phyloP scores from a whole-genome alignment of 116 monocot genomes.

The Posidonia oceanica region DNA sequence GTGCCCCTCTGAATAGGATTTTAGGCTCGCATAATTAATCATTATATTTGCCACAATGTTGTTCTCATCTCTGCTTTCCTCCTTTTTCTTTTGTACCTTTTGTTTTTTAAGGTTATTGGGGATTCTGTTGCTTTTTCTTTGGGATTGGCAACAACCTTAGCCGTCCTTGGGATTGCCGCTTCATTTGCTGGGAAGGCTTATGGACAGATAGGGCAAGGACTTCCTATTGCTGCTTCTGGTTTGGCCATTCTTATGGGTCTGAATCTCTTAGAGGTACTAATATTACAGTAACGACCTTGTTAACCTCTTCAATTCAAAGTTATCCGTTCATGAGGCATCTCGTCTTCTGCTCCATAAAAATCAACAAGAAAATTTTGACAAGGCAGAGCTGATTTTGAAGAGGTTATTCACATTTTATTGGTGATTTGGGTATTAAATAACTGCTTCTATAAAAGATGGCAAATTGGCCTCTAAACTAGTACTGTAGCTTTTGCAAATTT shows the following conservation, averaged over 20 bases:
- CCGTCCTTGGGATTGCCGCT: conserved; percentile 81
- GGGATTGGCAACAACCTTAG: conserved; percentile 95
- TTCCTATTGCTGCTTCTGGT: conserved; percentile 83
- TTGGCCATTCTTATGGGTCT: conserved; percentile 88
- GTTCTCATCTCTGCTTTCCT: not conserved
- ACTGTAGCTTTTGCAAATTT: not conserved
- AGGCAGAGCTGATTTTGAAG: too few species aligned
- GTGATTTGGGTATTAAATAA: not conserved
- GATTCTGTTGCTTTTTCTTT: conserved; percentile 82
- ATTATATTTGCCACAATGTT: not conserved
- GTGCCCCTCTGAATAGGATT: not conserved
- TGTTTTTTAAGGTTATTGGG: conserved; percentile 40
- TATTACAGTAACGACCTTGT: not conserved
- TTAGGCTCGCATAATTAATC: not conserved
- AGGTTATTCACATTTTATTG: not conserved
- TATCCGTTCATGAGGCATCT: too few species aligned
- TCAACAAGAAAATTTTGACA: too few species aligned
- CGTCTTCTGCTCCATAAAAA: too few species aligned
- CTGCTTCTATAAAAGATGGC: not conserved
- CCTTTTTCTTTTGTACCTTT: not conserved
- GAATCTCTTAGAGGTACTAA: conserved; percentile 79
- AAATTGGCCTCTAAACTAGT: not conserved
- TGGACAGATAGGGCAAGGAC: conserved; percentile 94
- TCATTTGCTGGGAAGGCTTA: conserved; percentile 99
- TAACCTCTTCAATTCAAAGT: not conserved